phyloP scores from a whole-genome alignment of 345 rosid genomes.

The Salix udensis region DNA sequence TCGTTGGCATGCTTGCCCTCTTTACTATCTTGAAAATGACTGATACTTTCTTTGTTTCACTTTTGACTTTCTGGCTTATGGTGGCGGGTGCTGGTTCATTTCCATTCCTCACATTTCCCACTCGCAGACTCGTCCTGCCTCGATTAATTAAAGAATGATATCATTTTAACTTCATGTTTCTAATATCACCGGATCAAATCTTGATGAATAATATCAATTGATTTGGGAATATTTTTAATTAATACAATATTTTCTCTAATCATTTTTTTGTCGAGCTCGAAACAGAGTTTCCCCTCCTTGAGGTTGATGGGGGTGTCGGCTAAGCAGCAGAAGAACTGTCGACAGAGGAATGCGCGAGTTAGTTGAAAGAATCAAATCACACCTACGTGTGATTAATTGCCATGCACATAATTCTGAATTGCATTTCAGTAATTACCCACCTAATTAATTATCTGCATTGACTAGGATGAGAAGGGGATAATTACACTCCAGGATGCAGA shows the following conservation, averaged over 20 bases:
- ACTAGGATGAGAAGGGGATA: neutral
- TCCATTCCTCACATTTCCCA: neutral
- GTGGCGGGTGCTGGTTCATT: neutral
- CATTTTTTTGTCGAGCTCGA: neutral
- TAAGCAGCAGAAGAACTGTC: neutral
- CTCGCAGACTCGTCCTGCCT: neutral
- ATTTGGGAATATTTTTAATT: neutral
- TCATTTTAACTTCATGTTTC: too few species aligned
- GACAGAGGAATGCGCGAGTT: neutral
- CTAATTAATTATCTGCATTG: neutral
- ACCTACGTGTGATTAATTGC: neutral
- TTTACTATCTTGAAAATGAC: neutral
- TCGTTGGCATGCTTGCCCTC: neutral
- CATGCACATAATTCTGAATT: neutral
- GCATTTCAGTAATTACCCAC: neutral
- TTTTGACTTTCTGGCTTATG: neutral
- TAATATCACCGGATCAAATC: too few species aligned
- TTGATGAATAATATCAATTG: too few species aligned
- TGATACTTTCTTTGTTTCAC: neutral
- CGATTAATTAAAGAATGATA: neutral
- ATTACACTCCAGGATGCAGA: neutral
- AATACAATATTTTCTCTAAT: too few species aligned
- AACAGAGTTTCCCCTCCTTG: neutral
- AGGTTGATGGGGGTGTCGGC: neutral
- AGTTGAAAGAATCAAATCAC: neutral